Percentiles rank a stretch among this genome's conserved stretches.
These are phyloP conservation scores for Nemania abortiva DNA, from an alignment of 2,329 filamentous ascomycete genomes.

Conservation along the genomic window DNA sequence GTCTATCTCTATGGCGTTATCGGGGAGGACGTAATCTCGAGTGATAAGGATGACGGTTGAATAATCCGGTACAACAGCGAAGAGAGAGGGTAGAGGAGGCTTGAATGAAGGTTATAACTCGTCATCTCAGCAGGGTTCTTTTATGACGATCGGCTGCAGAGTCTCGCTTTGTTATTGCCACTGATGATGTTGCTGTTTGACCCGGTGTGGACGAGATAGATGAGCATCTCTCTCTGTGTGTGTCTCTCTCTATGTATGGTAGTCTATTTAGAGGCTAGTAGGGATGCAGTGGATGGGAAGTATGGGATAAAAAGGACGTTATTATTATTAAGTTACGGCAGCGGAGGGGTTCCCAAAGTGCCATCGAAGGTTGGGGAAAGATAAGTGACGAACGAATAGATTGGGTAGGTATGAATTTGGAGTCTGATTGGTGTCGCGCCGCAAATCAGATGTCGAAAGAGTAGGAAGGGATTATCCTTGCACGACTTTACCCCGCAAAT, in stretches of 20 bases:
- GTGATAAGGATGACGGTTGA: too few relatives aligned
- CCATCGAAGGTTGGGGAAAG: neutral
- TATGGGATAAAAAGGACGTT: neutral
- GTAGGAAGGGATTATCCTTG: slow-evolving; percentile 39
- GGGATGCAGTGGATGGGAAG: neutral
- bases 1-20: neutral
- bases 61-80: too few relatives aligned
- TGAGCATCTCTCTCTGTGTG: neutral
- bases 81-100: neutral
- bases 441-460: slow-evolving; percentile 20
- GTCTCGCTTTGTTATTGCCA: neutral
- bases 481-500: slow-evolving; percentile 47
- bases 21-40: neutral
- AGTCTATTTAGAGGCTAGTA: neutral
- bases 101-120: neutral
- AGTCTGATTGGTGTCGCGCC: slow-evolving; percentile 6
- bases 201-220: neutral
- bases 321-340: neutral
- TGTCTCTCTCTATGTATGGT: too few relatives aligned
- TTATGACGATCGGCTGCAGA: neutral
- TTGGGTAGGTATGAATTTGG: neutral
- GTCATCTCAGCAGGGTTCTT: neutral
- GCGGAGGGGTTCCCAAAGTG: neutral
- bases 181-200: neutral
- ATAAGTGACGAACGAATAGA: slow-evolving; percentile 8